Conservation (phyloP, 176 grass and related monocot species). For the Raddia distichophylla region DNA sequence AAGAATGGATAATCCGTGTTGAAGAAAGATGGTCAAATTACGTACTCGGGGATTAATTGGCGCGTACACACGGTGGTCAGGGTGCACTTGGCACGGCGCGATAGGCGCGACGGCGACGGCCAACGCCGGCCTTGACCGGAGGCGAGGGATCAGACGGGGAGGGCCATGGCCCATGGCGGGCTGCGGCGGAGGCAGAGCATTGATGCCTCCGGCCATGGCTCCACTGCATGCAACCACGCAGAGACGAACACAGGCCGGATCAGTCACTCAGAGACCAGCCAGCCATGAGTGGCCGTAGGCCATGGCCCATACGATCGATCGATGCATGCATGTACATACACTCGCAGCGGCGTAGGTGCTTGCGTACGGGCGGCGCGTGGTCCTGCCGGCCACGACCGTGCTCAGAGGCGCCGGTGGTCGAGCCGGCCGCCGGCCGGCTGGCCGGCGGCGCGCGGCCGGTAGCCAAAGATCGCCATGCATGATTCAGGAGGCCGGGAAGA, state of each 20-base stretch:
- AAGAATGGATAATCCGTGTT: no score
- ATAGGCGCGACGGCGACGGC: background rate
- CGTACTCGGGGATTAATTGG: no score
- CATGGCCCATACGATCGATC: background rate
- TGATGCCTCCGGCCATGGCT: background rate
- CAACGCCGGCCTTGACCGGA: background rate
- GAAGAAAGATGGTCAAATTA: no score
- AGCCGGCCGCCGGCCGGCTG: background rate
- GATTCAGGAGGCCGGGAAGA: background rate
- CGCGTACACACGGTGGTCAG: no score
- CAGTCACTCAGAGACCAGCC: background rate
- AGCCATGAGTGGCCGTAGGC: background rate
- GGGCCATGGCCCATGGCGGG: no score
- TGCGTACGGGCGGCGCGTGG: constrained; percentile 12
- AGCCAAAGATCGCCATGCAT: background rate
- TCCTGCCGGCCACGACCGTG: constrained; percentile 6
- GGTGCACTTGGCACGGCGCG: background rate
- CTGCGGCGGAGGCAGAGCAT: background rate
- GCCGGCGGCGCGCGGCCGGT: no score
- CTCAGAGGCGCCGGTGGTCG: constrained; percentile 4
- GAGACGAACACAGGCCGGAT: background rate
- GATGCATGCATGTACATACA: background rate
- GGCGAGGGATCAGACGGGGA: background rate
- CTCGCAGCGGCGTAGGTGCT: background rate
- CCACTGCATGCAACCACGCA: background rate